Evolutionary conservation across 2,329 filamentous ascomycete genomes (phyloP), one percentile per base, ranked within the genome.

Genomic region (Trichoderma aggressivum): DNA sequence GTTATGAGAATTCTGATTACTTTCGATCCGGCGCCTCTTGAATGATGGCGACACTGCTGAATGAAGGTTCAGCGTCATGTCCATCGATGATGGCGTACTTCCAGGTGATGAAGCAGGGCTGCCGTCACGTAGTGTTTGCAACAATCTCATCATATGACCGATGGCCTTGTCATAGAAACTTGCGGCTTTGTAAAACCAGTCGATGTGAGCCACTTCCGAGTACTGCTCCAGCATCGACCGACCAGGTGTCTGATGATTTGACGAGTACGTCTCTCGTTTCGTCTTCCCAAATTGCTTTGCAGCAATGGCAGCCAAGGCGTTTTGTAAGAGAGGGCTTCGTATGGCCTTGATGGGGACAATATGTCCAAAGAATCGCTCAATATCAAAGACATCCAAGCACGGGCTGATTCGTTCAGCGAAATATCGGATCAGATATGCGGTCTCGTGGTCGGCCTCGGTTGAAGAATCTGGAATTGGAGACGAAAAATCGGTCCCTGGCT

Each of bases 101-200:
- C 21, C 67, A 18, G 67, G 59, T 14, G 67, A 56, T n/a, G 59
- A 34, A 39, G 59, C 39, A 28, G 67, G 43, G 26, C 58, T 70
- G 21, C 62, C 60, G 18, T 71, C 68, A 7, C 67, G 63, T n/a
- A 74, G 43, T 14, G 64, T 73, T 66, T 74, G 72, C 28, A 74
- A 28, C 30, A 61, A 43, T n/a, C 59, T 61, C 70, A 75, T 73
- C 72, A 75, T 75, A 53, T 75, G 71, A 3, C 71, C 58, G 16
- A 75, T 75, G 10, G 74, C 74, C 43, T 73, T 75, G 65, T 74
- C 73, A 24, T 75, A 74, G 47, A 75, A 75, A 32, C 74, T 75
- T n/a, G 74, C 74, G 11, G 74, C 72, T 43, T 74, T 72, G 53
- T 74, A 74, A 56, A 73, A 74, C 73, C 73, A 74, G 34, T 74